Percentiles rank a stretch among this genome's conserved stretches.
Evolutionary conservation across 768 basidiomycete species (phyloP).

Genomic region (Podaxis mareebaensis): DNA sequence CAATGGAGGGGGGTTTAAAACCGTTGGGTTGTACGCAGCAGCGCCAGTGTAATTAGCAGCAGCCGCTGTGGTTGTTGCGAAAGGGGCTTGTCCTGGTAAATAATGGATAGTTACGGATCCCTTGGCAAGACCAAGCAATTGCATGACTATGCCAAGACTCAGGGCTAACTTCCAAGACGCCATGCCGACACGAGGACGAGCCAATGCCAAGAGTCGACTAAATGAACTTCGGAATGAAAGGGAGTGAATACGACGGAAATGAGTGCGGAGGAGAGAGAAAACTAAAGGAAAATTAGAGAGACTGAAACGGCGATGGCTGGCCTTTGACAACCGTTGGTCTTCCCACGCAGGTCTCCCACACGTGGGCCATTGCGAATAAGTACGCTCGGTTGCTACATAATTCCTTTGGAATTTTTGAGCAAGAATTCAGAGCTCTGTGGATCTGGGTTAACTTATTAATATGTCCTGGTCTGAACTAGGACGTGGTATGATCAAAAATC

Average conservation of each 20-base stretch:
- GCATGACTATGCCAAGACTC: neutral
- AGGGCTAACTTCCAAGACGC: constrained; percentile 5
- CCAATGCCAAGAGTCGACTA: neutral
- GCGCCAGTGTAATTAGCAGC: constrained; percentile 47
- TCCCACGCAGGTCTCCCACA: neutral
- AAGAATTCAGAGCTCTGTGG: neutral
- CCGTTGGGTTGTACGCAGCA: constrained; percentile 55
- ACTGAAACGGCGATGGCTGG: neutral
- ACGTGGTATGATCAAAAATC: too few species aligned
- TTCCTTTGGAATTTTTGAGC: too few species aligned
- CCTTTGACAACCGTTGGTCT: neutral
- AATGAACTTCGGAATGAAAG: neutral
- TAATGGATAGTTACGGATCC: constrained; percentile 38
- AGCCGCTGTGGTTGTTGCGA: constrained; percentile 32
- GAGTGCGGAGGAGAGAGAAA: constrained; percentile 5
- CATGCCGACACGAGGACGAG: neutral
- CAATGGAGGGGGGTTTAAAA: constrained; percentile 50
- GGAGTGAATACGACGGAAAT: constrained; percentile 1
- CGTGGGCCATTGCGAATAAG: neutral
- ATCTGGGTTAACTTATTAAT: too few species aligned
- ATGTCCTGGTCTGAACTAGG: too few species aligned
- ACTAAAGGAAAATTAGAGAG: neutral
- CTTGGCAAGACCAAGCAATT: constrained; percentile 12
- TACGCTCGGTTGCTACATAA: neutral
- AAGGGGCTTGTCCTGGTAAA: constrained; percentile 29